Conservation (phyloP, 441 rosid genomes). For the Adansonia madagascariensis region DNA sequence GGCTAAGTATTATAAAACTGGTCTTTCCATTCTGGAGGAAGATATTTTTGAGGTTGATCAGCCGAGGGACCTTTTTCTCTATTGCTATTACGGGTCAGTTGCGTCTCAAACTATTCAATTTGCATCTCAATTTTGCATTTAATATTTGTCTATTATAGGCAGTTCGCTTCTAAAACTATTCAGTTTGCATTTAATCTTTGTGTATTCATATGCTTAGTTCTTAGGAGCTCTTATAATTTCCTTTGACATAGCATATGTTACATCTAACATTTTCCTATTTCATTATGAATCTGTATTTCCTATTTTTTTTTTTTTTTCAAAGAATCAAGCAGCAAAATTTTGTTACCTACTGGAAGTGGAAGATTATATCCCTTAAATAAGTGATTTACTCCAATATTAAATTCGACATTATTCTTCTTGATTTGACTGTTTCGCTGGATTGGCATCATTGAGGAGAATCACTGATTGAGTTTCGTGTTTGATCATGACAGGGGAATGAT, state of each 20-base stretch:
- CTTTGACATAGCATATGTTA: background rate
- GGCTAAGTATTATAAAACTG: conserved; percentile 76
- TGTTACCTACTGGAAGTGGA: background rate
- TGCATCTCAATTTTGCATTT: background rate
- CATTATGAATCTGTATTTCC: background rate
- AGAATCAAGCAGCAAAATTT: conserved; percentile 9
- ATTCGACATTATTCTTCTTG: conserved; percentile 12
- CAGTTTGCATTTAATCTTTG: background rate
- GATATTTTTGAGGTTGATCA: conserved; percentile 86
- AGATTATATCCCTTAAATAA: conserved; percentile 3
- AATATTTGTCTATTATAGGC: background rate
- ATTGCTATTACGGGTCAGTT: conserved; percentile 91
- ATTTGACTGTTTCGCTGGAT: conserved; percentile 17
- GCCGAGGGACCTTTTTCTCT: conserved; percentile 87
- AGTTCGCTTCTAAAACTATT: conserved; percentile 22
- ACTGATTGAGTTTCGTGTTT: conserved; percentile 32
- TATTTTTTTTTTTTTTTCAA: background rate
- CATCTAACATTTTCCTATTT: background rate
- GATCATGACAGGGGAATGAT: conserved; percentile 79
- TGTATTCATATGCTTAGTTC: background rate
- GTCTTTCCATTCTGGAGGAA: conserved; percentile 79
- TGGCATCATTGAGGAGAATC: conserved; percentile 17
- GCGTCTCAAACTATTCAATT: conserved; percentile 39
- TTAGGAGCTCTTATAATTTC: background rate
- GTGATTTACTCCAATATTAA: background rate